Evolutionary conservation across 2,329 filamentous ascomycete species (phyloP), one percentile per base, ranked within the genome.

Genomic region (Calonectria pseudoturangicola): DNA sequence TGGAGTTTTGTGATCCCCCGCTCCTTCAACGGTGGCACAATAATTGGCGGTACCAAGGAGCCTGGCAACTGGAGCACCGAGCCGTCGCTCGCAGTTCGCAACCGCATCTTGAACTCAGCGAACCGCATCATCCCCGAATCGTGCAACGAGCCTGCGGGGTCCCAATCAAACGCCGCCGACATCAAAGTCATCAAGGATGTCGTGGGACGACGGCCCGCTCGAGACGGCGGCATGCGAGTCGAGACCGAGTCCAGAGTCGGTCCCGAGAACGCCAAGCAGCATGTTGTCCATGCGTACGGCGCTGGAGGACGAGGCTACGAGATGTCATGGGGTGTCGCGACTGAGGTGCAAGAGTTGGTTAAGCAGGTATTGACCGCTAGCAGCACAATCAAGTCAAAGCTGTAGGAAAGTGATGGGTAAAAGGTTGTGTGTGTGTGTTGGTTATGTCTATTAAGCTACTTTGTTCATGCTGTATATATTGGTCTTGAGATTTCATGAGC

Each of bases 21-120:
- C 2, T 88, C 88, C 10, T 88, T 91, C 30, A 85, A 89, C 41
- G 92, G 92, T 3, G 92, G 92, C 3, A 93, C 92, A 0, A 85
- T 93, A 47, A 88, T 93, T 25, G 92, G 92, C 6, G 92, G 92
- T 0, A 93, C 91, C 12, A 93, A 92, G 80, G 89, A 93, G 78
- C 86, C 87, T 1, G 83, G 88, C 68, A 85, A 92, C 79, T 92
- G 89, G 89, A 85, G 89, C 58, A 80, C 86, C 0, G 82, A 85
- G 21, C 88, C 90, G 1, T 89, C 86, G 0, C 71, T 75, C 1
- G 86, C 88, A 66, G 86, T 88, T 0, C 84, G 91, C 21, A 81
- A 84, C 45, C 79, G 74, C 1, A 27, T 82, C 1, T 41, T 82
- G 0, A 16, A 51, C 0, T 62, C 70, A 3, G 77, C 77, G 0